phyloP scores from a whole-genome alignment of 2,329 filamentous ascomycete genomes.

The Madurella fahalii region DNA sequence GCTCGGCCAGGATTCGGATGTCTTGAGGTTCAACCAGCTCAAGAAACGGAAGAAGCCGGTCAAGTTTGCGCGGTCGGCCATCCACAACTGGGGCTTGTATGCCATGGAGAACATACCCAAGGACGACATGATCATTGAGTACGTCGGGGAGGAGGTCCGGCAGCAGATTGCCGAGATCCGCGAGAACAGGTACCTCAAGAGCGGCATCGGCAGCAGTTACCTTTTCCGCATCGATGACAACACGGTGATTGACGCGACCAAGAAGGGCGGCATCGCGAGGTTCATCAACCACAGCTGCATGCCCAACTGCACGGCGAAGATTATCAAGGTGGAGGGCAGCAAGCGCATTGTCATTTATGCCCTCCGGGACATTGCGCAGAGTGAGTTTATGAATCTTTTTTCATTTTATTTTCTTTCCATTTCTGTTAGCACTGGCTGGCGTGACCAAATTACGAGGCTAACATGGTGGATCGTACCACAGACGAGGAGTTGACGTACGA shows the following conservation, averaged over 20 bases:
- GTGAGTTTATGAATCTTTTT: conserved; percentile 54
- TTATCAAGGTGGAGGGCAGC: conserved; percentile 97
- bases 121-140: conserved; percentile 99
- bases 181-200: conserved; percentile 87
- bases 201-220: conserved; percentile 95
- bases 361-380: conserved; percentile 86
- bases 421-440: not conserved
- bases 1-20: conserved; percentile 77
- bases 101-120: conserved; percentile 95
- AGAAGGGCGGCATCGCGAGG: conserved; percentile 94
- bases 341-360: conserved; percentile 99
- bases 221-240: conserved; percentile 98
- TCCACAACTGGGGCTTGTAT: conserved; percentile 98
- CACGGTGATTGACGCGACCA: conserved; percentile 95
- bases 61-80: conserved; percentile 94
- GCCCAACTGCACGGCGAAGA: conserved; percentile 98
- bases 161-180: conserved; percentile 97
- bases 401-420: not conserved
- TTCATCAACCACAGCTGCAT: conserved; percentile 99
- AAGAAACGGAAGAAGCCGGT: conserved; percentile 99
- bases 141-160: conserved; percentile 94
- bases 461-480: conserved; percentile 37
- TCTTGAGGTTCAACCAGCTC: conserved; percentile 95
- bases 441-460: conserved; percentile 2
- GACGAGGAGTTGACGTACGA: conserved; percentile 99